Evolutionary conservation across 495 filamentous ascomycete genomes (phyloP).

Genomic region (Aspergillus bridgeri): DNA sequence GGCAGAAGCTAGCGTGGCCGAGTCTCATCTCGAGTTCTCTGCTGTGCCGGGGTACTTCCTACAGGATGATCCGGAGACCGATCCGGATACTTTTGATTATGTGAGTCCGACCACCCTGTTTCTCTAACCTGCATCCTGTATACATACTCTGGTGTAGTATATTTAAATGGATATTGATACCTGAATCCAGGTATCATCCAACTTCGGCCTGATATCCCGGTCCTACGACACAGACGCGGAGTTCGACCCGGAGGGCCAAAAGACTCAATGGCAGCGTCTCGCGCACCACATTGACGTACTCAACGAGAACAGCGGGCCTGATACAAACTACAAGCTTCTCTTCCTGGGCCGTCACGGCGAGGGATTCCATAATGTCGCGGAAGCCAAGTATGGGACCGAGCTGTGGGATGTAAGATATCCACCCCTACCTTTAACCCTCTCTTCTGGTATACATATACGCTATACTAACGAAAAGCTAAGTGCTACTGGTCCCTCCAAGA

Average conservation of each 20-base stretch:
- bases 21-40: slow-evolving; percentile 27
- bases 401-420: slow-evolving; percentile 57
- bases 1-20: slow-evolving; percentile 5
- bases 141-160: background rate
- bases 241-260: slow-evolving; percentile 22
- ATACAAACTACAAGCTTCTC: slow-evolving; percentile 60
- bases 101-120: slow-evolving; percentile 39
- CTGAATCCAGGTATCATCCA: slow-evolving; percentile 37
- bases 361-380: slow-evolving; percentile 66
- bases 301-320: slow-evolving; percentile 43
- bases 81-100: slow-evolving; percentile 66
- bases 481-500: slow-evolving; percentile 73
- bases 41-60: slow-evolving; percentile 67
- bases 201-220: slow-evolving; percentile 64
- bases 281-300: slow-evolving; percentile 47
- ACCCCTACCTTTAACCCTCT: background rate
- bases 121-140: background rate
- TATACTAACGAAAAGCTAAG: slow-evolving; percentile 19
- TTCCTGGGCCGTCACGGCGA: slow-evolving; percentile 72
- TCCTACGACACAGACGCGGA: slow-evolving; percentile 45
- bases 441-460: background rate
- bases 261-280: slow-evolving; percentile 67
- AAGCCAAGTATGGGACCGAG: slow-evolving; percentile 60
- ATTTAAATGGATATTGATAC: background rate
- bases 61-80: slow-evolving; percentile 65